Conservation (phyloP, 2,329 filamentous ascomycete genomes). For the Apiospora kogelbergensis region DNA sequence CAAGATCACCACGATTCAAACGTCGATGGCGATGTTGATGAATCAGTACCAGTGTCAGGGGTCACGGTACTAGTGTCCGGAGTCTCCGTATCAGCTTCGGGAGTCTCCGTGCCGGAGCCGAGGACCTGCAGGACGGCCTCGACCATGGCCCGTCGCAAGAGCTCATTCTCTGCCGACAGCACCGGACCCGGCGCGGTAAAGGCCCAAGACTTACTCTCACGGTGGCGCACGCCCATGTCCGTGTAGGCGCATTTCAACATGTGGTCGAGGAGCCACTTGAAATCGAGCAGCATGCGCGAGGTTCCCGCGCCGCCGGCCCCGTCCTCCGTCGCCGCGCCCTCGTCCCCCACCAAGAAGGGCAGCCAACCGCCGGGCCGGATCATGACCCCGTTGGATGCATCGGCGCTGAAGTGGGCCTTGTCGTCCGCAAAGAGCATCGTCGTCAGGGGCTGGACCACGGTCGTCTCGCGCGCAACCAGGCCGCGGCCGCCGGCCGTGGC, state of each 20-base stretch:
- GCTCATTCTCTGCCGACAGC: too few species aligned
- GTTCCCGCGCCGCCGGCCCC: not conserved
- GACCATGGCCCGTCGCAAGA: too few species aligned
- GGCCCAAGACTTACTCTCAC: too few species aligned
- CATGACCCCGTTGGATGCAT: not conserved
- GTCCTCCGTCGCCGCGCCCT: too few species aligned
- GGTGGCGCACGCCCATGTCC: not conserved
- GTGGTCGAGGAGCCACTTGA: not conserved
- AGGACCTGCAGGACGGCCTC: too few species aligned
- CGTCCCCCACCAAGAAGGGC: not conserved
- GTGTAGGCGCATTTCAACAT: not conserved
- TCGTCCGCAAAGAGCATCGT: not conserved
- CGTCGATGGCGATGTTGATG: not conserved
- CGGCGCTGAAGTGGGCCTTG: not conserved
- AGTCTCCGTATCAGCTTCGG: too few species aligned
- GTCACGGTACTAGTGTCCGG: too few species aligned
- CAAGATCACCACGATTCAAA: not conserved
- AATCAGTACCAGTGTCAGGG: too few species aligned
- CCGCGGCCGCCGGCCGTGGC: not conserved
- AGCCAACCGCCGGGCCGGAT: not conserved
- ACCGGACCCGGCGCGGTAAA: too few species aligned
- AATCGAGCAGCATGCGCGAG: conserved; percentile 15
- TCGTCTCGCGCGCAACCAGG: conserved; percentile 3
- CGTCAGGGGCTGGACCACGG: not conserved
- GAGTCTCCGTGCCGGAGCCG: too few species aligned